Evolutionary conservation across 2,329 filamentous ascomycete genomes (phyloP).

Genomic region (Colletotrichum somersetense): DNA sequence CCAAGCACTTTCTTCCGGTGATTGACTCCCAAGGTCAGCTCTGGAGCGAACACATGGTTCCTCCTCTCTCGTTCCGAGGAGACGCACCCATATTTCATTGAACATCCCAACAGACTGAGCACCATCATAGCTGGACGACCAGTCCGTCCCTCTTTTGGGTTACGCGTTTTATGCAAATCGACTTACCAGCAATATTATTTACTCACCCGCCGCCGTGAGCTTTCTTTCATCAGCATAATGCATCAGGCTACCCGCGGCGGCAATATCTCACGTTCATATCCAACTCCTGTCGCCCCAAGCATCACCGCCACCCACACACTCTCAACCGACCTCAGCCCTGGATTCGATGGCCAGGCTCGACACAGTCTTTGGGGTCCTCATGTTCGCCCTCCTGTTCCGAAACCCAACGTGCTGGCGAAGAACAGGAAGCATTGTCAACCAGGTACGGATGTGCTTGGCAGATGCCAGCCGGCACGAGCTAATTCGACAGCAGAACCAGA

Average conservation of each 20-base stretch:
- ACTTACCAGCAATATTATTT: constrained; percentile 9
- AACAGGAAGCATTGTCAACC: not conserved
- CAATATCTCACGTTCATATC: constrained; percentile 19
- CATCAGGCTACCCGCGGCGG: constrained; percentile 21
- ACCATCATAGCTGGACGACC: constrained; percentile 14
- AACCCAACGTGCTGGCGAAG: not conserved
- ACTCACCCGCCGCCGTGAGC: not conserved
- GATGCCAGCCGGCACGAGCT: not conserved
- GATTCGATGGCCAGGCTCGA: constrained; percentile 26
- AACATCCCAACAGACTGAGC: constrained; percentile 16
- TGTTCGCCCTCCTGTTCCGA: not conserved
- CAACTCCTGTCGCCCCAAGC: constrained; percentile 12
- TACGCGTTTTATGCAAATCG: constrained; percentile 20
- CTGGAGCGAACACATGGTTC: not conserved
- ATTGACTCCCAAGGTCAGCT: not conserved
- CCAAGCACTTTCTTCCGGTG: not conserved
- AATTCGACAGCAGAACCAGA: not conserved
- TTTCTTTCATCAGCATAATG: constrained; percentile 13
- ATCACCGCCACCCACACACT: constrained; percentile 17
- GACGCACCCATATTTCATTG: not conserved
- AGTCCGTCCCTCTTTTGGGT: constrained; percentile 33
- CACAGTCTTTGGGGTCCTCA: constrained; percentile 9
- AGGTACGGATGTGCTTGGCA: not conserved
- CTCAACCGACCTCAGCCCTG: constrained; percentile 11
- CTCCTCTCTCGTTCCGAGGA: not conserved